Evolutionary conservation across 805 yeast species (phyloP), one percentile per base, ranked within the genome.

Genomic region (Metschnikowia matae): DNA sequence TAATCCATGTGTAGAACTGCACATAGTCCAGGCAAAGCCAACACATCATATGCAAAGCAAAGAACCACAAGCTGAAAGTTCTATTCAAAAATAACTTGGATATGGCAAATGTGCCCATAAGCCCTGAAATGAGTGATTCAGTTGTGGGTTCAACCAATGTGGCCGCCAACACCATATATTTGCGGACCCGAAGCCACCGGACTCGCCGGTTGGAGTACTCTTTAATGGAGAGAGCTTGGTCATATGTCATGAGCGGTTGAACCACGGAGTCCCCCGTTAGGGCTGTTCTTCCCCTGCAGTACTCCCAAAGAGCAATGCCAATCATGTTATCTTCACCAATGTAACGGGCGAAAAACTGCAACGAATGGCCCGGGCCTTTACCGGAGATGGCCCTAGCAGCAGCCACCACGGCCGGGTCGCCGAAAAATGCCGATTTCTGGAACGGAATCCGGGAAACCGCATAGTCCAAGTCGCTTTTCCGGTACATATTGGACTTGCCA

Each of bases 251-350:
- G 31, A 74, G 57, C 0, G 96, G 96, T 62, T 89, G 97, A 3
- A 87, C 68, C 1, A 83, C 96, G 43, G 82, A 78, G 62, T 89
- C 96, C 1, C 86, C 82, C 0, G 92, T 84, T 75, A 89, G 73
- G 0, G 85, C 90, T 0, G 96, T 87, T 56, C 90, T 71, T 2
- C 87, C 85, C 21, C 60, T 49, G 21, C 87, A 83, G 51, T 64
- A 64, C 45, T 82, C 81, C 96, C 96, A 89, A 15, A 89, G 63
- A 0, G 89, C 87, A 44, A 87, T 89, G 4, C 88, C 96, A 54
- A 89, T 89, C 95, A 89, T 87, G 65, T 89, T 89, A 65, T 89
- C 97, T 63, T 89, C 97, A 5, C 96, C 96, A 61, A 89, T 89
- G 63, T 84, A 90, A 50, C 82, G 73, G 6, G 96, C 82, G 65